These are phyloP conservation scores for Annulohypoxylon moriforme DNA, from an alignment of 495 filamentous ascomycete species.

Conservation along the genomic window DNA sequence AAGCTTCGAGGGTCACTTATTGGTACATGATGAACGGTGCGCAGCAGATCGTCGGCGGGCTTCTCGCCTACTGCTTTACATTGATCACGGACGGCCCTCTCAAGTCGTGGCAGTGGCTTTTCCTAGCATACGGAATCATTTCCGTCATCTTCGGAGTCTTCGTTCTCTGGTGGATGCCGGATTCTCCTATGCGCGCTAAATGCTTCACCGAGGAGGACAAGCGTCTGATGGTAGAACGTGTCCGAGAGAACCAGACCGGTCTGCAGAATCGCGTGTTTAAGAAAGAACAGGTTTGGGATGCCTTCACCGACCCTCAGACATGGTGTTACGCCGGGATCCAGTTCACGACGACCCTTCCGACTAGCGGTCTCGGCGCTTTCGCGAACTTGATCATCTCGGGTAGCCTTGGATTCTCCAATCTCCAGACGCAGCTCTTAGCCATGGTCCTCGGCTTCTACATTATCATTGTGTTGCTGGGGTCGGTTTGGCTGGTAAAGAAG, in stretches of 20 bases:
- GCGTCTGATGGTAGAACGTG: constrained; percentile 66
- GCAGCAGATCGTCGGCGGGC: constrained; percentile 66
- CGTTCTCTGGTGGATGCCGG: constrained; percentile 70
- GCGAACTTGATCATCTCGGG: constrained; percentile 70
- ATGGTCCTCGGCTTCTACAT: constrained; percentile 81
- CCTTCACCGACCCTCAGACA: constrained; percentile 61
- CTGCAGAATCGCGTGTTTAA: constrained; percentile 71
- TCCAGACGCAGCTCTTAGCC: constrained; percentile 68
- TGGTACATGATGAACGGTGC: constrained; percentile 79
- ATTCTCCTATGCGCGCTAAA: constrained; percentile 70
- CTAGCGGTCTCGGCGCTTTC: constrained; percentile 73
- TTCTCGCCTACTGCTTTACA: constrained; percentile 68
- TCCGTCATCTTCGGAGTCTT: constrained; percentile 67
- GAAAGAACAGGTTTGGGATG: constrained; percentile 59
- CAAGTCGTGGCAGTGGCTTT: constrained; percentile 65
- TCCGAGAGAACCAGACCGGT: constrained; percentile 71
- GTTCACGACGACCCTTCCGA: constrained; percentile 74
- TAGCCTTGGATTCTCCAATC: constrained; percentile 59
- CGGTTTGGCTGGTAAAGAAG: constrained; percentile 72
- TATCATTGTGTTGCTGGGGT: constrained; percentile 71
- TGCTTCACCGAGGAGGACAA: constrained; percentile 68
- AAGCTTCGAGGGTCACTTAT: constrained; percentile 71
- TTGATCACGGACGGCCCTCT: constrained; percentile 59
- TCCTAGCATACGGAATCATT: constrained; percentile 64
- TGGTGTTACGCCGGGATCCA: constrained; percentile 65